Base-by-base conservation (phyloP, 106 monocot genomes). In the Dendrobium nobile region DNA sequence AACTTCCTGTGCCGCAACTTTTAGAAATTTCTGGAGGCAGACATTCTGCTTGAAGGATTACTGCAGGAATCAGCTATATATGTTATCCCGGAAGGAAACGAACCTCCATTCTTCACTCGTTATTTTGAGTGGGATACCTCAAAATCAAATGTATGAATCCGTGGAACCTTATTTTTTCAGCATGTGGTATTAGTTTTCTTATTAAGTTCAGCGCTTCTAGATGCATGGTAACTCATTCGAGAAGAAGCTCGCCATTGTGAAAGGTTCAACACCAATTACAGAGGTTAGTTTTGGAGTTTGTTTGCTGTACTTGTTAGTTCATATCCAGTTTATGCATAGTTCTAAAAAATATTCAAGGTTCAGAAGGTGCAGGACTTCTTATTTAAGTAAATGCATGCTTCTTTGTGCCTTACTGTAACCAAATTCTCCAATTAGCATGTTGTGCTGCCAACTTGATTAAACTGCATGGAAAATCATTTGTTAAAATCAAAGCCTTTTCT, bases 211-310 rank as follows among this genome's bases (percentile, higher is more conserved):
- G 27, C 65, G 3, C 80, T 28, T 81, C 37, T 64, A 85, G 85
- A 77, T 81, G 42, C 67, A 77, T 77, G 85, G 85, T 26, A 85
- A 85, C 26, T 85, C 85, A 24, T 85, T 81, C 73, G 70, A 85
- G 80, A 85, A 77, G 70, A 85, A 78, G 77, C 85, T 85, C 37
- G 54, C 80, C 26, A 70, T 81, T 10, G 51, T 85, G 42, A 85
- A 77, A 64, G 81, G 85, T 42, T 40, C 51, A 41, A 54, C 40
- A 72, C 31, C 41, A 80, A 47, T 15, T 41, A 18, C 64, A 55
- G 80, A 84, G 58, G 84, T 84, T 65, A 81, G 81, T 31, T 80
- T 42, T 26, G 33, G 65, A 51, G 15, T 27, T 77, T 77, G 16
- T 33, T 77, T 47, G 28, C 77, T 54, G 28, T 54, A 26, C 15